Conservation (phyloP, 1,139 yeast species). For the Candida dubliniensis region DNA sequence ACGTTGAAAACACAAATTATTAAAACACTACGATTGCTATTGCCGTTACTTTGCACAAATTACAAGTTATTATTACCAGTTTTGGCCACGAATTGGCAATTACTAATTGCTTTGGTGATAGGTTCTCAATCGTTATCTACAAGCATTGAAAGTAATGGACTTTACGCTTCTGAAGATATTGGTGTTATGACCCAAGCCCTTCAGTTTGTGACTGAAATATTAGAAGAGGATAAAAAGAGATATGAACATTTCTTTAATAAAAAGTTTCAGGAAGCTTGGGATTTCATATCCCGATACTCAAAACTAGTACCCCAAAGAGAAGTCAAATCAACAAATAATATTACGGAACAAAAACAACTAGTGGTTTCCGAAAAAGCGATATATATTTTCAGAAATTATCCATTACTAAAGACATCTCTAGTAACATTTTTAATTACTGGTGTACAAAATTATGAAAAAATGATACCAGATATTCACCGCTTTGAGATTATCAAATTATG, state of each 20-base stretch:
- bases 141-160: conserved; percentile 3
- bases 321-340: neutral
- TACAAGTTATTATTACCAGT: conserved; percentile 62
- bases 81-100: conserved; percentile 71
- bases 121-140: conserved; percentile 20
- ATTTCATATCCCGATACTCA: conserved; percentile 22
- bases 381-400: conserved; percentile 8
- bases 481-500: conserved; percentile 32
- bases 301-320: conserved; percentile 11
- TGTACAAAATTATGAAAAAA: conserved; percentile 30
- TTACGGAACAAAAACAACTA: conserved; percentile 2
- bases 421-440: conserved; percentile 31
- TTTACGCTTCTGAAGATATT: conserved; percentile 11
- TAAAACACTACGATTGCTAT: conserved; percentile 44
- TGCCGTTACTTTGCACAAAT: conserved; percentile 67
- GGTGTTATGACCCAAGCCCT: conserved; percentile 19
- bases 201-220: conserved; percentile 27
- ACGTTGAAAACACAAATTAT: conserved; percentile 58
- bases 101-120: conserved; percentile 19
- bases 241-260: conserved; percentile 34
- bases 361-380: conserved; percentile 9
- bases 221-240: conserved; percentile 28
- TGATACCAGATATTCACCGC: conserved; percentile 33
- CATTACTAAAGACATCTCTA: conserved; percentile 9
- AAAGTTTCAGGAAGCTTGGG: conserved; percentile 41